phyloP scores from a whole-genome alignment of 768 basidiomycete species.

The Naganishia kalamii region DNA sequence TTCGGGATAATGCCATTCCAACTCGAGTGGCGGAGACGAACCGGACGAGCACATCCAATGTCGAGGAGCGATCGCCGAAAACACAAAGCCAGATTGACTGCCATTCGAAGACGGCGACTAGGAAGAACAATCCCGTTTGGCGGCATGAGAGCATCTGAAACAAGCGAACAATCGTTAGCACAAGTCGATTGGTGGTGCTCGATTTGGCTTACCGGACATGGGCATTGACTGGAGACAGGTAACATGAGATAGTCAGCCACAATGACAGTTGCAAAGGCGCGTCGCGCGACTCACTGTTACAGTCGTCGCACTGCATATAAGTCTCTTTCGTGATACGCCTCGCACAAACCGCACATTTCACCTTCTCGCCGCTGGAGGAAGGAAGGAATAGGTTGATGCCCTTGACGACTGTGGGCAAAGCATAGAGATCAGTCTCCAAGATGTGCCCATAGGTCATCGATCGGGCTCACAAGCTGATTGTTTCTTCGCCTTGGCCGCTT shows the following conservation, averaged over 20 bases:
- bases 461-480: conserved; percentile 34
- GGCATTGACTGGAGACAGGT: conserved; percentile 32
- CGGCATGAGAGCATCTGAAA: no score
- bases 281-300: conserved; percentile 35
- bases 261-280: neutral
- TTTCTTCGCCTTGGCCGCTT: conserved; percentile 32
- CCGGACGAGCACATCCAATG: no score
- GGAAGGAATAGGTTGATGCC: neutral
- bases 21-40: no score
- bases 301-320: conserved; percentile 44
- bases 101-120: no score
- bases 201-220: conserved; percentile 43
- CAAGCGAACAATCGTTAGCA: no score
- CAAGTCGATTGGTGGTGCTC: no score
- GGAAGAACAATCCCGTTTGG: no score
- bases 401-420: neutral
- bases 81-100: no score
- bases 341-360: conserved; percentile 36
- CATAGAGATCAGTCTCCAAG: neutral
- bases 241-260: no score
- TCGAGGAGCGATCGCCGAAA: no score
- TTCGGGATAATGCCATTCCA: no score
- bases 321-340: conserved; percentile 35
- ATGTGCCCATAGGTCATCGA: neutral
- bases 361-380: neutral